These are phyloP conservation scores for Brettanomyces bruxellensis DNA, from an alignment of 805 yeast species.

Conservation along the genomic window DNA sequence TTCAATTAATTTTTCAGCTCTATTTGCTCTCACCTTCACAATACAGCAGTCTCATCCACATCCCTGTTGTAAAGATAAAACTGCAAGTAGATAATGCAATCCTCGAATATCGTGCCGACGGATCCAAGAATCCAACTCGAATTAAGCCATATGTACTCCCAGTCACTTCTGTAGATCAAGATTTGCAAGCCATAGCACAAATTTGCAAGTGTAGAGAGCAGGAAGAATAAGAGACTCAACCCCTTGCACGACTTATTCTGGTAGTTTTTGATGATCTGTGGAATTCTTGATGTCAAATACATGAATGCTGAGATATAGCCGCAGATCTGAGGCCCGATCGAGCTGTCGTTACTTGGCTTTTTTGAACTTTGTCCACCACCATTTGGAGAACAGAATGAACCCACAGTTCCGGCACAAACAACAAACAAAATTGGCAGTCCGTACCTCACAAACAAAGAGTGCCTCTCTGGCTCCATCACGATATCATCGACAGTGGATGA, in stretches of 20 bases:
- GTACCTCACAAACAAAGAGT: constrained; percentile 39
- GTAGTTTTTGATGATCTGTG: constrained; percentile 80
- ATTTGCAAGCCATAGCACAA: constrained; percentile 70
- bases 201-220: constrained; percentile 68
- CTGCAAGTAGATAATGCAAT: constrained; percentile 54
- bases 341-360: constrained; percentile 2
- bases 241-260: constrained; percentile 75
- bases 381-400: constrained; percentile 43
- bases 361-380: constrained; percentile 18
- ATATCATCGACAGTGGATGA: constrained; percentile 35
- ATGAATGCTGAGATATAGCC: constrained; percentile 64
- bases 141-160: constrained; percentile 50
- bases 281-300: constrained; percentile 64
- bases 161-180: constrained; percentile 53
- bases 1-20: neutral
- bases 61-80: constrained; percentile 44
- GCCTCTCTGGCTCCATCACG: constrained; percentile 37
- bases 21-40: too few relatives aligned
- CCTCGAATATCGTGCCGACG: constrained; percentile 69
- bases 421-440: constrained; percentile 56
- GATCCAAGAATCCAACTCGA: constrained; percentile 75
- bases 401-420: constrained; percentile 50
- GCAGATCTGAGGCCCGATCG: constrained; percentile 44
- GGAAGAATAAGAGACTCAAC: constrained; percentile 70
- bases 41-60: neutral